Conservation (phyloP, 1,284 basidiomycete genomes). For the Uromyces viciae-fabae region DNA sequence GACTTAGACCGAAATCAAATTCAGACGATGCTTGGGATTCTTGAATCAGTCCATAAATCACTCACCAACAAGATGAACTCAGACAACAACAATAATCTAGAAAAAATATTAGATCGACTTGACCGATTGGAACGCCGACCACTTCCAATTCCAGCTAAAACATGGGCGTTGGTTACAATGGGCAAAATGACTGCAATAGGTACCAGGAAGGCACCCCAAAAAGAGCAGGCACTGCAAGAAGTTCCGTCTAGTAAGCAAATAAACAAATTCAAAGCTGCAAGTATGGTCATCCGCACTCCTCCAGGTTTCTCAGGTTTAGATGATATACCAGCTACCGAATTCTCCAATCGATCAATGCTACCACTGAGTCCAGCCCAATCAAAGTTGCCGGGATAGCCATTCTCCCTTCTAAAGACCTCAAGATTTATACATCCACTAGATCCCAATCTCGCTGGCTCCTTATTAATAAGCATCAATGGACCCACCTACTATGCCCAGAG, state of each 20-base stretch:
- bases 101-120: too few relatives aligned
- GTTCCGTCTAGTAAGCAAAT: neutral
- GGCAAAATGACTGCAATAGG: neutral
- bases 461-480: neutral
- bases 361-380: neutral
- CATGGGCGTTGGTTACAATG: neutral
- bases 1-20: too few relatives aligned
- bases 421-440: neutral
- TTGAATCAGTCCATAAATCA: too few relatives aligned
- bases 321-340: neutral
- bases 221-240: neutral
- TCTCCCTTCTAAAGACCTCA: neutral
- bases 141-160: neutral
- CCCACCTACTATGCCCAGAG: neutral
- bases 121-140: neutral
- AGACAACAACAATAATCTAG: too few relatives aligned
- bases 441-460: neutral
- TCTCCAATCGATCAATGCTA: neutral
- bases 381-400: neutral
- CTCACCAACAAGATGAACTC: too few relatives aligned
- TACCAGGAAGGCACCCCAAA: neutral
- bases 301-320: neutral
- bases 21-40: too few relatives aligned
- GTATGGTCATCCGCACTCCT: neutral
- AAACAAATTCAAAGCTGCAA: neutral